These are phyloP conservation scores for Hermanozyma aechmeae DNA, from an alignment of 805 yeast genomes.

Conservation along the genomic window DNA sequence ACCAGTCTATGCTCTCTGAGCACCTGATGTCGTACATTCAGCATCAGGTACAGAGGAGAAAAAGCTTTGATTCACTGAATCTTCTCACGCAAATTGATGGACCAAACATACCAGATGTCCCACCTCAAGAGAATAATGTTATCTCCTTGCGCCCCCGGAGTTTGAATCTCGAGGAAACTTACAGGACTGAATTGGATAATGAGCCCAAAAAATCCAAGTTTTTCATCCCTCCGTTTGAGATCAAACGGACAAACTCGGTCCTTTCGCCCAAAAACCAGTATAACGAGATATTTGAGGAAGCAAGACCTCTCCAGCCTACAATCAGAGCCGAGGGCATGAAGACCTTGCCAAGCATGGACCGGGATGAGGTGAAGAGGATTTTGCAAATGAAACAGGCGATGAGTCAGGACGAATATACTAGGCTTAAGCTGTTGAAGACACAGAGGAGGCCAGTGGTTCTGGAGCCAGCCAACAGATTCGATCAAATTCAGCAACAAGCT, in stretches of 20 bases:
- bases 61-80: too few species aligned
- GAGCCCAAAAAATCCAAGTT: slow-evolving; percentile 16
- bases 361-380: slow-evolving; percentile 34
- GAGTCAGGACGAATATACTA: slow-evolving; percentile 31
- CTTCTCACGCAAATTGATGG: too few species aligned
- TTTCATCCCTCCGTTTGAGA: slow-evolving; percentile 34
- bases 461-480: slow-evolving; percentile 11
- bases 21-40: too few species aligned
- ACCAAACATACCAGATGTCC: too few species aligned
- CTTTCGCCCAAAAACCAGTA: slow-evolving; percentile 28
- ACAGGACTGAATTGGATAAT: background rate
- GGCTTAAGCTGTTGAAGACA: slow-evolving; percentile 20
- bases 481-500: slow-evolving; percentile 7
- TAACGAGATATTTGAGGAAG: slow-evolving; percentile 29
- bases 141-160: too few species aligned
- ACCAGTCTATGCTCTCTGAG: too few species aligned
- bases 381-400: slow-evolving; percentile 23
- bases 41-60: too few species aligned
- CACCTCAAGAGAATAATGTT: too few species aligned
- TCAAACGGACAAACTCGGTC: slow-evolving; percentile 25
- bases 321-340: slow-evolving; percentile 38
- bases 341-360: slow-evolving; percentile 41
- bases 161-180: background rate
- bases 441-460: slow-evolving; percentile 7
- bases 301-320: slow-evolving; percentile 13